Evolutionary conservation across 352 stramenopile species (phyloP).

Genomic region (Phytophthora lateralis): DNA sequence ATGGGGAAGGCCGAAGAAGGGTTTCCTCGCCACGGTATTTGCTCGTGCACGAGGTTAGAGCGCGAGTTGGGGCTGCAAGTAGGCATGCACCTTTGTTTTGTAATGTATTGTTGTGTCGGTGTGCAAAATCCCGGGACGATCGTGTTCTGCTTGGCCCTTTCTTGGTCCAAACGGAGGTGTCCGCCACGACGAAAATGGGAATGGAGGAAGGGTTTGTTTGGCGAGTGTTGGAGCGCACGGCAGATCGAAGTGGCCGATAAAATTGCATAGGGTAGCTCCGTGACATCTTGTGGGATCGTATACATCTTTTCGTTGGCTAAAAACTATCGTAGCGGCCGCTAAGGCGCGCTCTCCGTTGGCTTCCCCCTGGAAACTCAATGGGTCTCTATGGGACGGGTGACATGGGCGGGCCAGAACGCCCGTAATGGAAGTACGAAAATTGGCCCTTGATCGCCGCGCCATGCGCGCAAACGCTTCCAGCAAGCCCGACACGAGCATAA

Average conservation of each 20-base stretch:
- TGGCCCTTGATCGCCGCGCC: background rate
- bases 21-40: conserved; percentile 15
- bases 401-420: conserved; percentile 25
- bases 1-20: conserved; percentile 5
- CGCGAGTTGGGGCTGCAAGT: background rate
- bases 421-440: conserved; percentile 28
- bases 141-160: conserved; percentile 12
- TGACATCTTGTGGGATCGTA: background rate
- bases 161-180: conserved; percentile 16
- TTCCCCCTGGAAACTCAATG: conserved; percentile 34
- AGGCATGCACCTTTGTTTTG: conserved; percentile 1
- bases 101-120: conserved; percentile 12
- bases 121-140: conserved; percentile 9
- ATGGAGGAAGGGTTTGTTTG: conserved; percentile 21
- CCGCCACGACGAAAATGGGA: conserved; percentile 17
- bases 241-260: conserved; percentile 4
- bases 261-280: conserved; percentile 11
- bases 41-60: background rate
- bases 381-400: conserved; percentile 25
- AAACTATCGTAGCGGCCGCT: background rate
- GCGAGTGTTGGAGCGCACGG: background rate
- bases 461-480: background rate
- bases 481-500: conserved; percentile 20
- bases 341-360: background rate
- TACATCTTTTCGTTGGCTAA: background rate